Evolutionary conservation across 2,329 filamentous ascomycete genomes (phyloP), one percentile per base, ranked within the genome.

Genomic region (Pseudopyrenochaeta lycopersici): DNA sequence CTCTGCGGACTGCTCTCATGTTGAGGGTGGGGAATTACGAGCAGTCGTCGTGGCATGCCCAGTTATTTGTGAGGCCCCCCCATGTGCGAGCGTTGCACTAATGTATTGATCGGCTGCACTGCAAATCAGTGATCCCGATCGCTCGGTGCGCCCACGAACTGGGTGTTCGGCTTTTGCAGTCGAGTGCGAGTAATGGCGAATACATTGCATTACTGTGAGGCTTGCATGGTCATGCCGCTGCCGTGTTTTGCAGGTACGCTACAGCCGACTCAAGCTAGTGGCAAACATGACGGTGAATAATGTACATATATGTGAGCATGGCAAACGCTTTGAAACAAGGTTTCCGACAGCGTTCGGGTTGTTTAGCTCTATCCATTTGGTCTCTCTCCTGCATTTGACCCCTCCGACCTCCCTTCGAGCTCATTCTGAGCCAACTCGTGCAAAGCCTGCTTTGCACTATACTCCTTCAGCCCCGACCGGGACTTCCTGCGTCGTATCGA

Each of bases 401-500:
- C 30, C 6, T 46, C 29, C 23, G 44, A 46, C 18, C 35, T 46
- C 29, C 49, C 53, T 31, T 55, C 57, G n/a, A 58, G 30, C 15
- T 44, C 54, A 29, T 62, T 58, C 20, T 58, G 56, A 15, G 60
- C 60, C 11, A 60, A 30, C 27, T 65, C 67, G 15, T 66, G 59
- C 30, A 63, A 60, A 30, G 61, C 64, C 43, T 66, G 67, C 46
- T 64, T 64, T 17, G 61, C 62, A 15, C 63, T 48, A 23, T 60
- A 63, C 30, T 68, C 64, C 23, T 70, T 70, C 29, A 72, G 48
- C 6, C 63, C 67, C 7, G 59, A 57, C 15, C 62, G 57, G 21
- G 67, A 69, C 54, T 64, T 66, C 41, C 54, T 63, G 2, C 68
- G 54, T 15, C 67, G 53, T 36, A 71, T 59, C 7, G 66, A 70